Evolutionary conservation across 2,329 filamentous ascomycete genomes (phyloP).

Genomic region (Shiraia sp.): DNA sequence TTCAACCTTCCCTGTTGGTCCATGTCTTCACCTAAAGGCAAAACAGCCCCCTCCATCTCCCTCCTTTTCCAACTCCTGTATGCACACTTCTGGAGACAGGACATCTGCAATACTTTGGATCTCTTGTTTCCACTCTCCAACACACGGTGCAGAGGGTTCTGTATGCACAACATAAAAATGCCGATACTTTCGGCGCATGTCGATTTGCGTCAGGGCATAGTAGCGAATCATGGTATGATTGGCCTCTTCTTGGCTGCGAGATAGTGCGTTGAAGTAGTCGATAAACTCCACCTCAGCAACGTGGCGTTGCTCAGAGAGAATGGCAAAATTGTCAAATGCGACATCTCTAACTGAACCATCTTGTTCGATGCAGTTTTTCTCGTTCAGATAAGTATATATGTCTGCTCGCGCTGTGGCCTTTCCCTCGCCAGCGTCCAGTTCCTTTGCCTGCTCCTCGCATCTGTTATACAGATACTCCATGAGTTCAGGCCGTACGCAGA

Average conservation of each 20-base stretch:
- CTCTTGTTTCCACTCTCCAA: constrained; percentile 25
- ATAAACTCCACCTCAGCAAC: constrained; percentile 20
- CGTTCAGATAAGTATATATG: constrained; percentile 30
- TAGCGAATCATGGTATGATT: constrained; percentile 31
- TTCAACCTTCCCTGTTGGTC: too few species aligned
- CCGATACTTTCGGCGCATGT: constrained; percentile 32
- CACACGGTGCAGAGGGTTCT: constrained; percentile 16
- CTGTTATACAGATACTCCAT: constrained; percentile 28
- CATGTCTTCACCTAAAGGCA: too few species aligned
- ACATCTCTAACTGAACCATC: constrained; percentile 13
- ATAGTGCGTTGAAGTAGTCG: constrained; percentile 29
- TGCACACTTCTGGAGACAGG: constrained; percentile 31
- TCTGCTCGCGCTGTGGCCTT: constrained; percentile 10
- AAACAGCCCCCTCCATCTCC: too few species aligned
- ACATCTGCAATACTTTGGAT: constrained; percentile 32
- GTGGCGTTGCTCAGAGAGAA: constrained; percentile 31
- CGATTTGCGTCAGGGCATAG: constrained; percentile 26
- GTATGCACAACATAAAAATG: constrained; percentile 39
- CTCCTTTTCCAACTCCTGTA: constrained; percentile 26
- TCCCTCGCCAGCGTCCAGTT: constrained; percentile 21
- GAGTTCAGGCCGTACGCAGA: constrained; percentile 37
- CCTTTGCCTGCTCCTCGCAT: constrained; percentile 20
- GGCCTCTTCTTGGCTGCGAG: constrained; percentile 24
- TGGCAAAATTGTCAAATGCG: constrained; percentile 29
- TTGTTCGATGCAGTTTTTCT: constrained; percentile 31